A percentile compares a stretch with the other conserved stretches of the same genome.
Conservation (phyloP, 768 basidiomycete genomes). For the Leccinum olivaceopallidum region DNA sequence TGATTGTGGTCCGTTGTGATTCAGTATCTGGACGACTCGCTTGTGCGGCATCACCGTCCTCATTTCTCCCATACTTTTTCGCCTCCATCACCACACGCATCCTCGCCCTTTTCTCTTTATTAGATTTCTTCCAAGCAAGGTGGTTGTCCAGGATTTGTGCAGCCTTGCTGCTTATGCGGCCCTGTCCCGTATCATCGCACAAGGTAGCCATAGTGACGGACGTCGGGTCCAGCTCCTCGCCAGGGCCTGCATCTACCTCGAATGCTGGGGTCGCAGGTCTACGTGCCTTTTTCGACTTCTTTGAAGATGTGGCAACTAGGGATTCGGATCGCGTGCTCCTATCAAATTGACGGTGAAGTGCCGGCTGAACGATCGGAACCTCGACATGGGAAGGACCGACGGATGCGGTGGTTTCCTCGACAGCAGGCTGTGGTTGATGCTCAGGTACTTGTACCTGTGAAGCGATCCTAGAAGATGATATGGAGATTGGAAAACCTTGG, state of each 20-base stretch:
- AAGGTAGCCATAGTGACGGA: slow-evolving; percentile 79
- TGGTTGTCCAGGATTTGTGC: slow-evolving; percentile 71
- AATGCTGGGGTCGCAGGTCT: slow-evolving; percentile 55
- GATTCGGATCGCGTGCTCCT: slow-evolving; percentile 23
- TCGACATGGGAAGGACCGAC: slow-evolving; percentile 21
- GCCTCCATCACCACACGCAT: slow-evolving; percentile 67
- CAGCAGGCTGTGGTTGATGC: background rate
- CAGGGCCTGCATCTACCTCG: slow-evolving; percentile 61
- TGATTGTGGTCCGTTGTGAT: slow-evolving; percentile 6
- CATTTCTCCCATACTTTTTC: slow-evolving; percentile 69
- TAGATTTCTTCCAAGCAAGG: slow-evolving; percentile 68
- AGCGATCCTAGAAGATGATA: slow-evolving; percentile 19
- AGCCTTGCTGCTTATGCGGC: slow-evolving; percentile 78
- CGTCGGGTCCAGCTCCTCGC: slow-evolving; percentile 82
- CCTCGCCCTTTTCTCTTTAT: slow-evolving; percentile 62
- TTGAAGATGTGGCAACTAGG: slow-evolving; percentile 18
- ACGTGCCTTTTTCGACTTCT: slow-evolving; percentile 39
- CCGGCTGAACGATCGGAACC: slow-evolving; percentile 10
- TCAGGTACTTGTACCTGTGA: slow-evolving; percentile 4
- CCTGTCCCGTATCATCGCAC: slow-evolving; percentile 76
- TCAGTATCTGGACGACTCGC: slow-evolving; percentile 11
- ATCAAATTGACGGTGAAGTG: slow-evolving; percentile 14
- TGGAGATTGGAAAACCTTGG: slow-evolving; percentile 19
- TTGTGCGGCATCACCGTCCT: slow-evolving; percentile 42
- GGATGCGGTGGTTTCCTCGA: background rate